Conservation (phyloP, 768 basidiomycete genomes). For the Leccinum imitatum region DNA sequence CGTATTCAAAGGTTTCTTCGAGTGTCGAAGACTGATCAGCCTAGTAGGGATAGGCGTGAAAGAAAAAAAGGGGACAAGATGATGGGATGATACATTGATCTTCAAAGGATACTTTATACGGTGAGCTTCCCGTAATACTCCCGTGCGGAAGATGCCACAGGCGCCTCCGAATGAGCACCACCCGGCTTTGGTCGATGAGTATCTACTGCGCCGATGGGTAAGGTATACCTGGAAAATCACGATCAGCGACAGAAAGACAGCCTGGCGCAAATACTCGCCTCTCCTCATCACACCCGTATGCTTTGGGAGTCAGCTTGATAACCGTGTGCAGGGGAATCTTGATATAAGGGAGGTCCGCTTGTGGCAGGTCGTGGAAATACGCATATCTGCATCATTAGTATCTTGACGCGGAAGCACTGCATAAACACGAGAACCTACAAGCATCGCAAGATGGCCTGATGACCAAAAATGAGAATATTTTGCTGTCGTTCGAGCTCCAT, state of each 20-base stretch:
- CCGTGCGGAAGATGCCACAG: slow-evolving; percentile 24
- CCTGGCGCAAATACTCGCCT: slow-evolving; percentile 46
- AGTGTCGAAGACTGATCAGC: background rate
- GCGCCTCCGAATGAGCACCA: slow-evolving; percentile 20
- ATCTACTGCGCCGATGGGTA: slow-evolving; percentile 92
- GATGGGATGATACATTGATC: background rate
- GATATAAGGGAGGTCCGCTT: slow-evolving; percentile 95
- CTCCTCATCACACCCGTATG: slow-evolving; percentile 98
- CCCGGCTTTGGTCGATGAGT: slow-evolving; percentile 74
- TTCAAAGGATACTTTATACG: slow-evolving; percentile 6
- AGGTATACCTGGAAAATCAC: slow-evolving; percentile 59
- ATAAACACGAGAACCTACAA: slow-evolving; percentile 43
- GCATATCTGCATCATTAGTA: slow-evolving; percentile 64
- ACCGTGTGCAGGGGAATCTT: slow-evolving; percentile 97
- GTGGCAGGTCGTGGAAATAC: slow-evolving; percentile 91
- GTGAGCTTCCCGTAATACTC: slow-evolving; percentile 36
- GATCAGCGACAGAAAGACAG: background rate
- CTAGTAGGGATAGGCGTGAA: background rate
- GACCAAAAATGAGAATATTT: slow-evolving; percentile 95
- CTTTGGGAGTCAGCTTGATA: slow-evolving; percentile 96
- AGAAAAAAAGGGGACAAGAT: background rate
- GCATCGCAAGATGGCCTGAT: slow-evolving; percentile 88
- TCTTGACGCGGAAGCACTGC: background rate
- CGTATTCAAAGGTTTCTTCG: background rate
- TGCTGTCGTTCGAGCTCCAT: slow-evolving; percentile 99